Percentiles rank a stretch among this genome's conserved stretches.
These are phyloP conservation scores for Lonicera japonica DNA, from an alignment of 129 eudicot species.

Conservation along the genomic window DNA sequence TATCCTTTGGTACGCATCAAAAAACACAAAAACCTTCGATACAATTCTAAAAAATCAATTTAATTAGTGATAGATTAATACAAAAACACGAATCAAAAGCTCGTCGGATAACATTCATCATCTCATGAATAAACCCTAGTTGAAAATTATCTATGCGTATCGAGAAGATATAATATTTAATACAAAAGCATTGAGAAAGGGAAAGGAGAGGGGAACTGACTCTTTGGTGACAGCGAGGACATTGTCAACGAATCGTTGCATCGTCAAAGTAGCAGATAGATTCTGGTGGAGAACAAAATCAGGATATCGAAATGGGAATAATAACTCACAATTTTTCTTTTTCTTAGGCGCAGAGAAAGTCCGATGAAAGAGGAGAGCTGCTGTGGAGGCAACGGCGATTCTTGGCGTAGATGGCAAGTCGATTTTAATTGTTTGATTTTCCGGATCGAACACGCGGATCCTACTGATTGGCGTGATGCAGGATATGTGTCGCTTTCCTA, in stretches of 20 bases:
- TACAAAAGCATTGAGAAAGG: background rate
- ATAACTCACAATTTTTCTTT: slow-evolving; percentile 3
- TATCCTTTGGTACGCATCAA: background rate
- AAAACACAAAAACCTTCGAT: background rate
- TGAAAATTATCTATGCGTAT: too few relatives aligned
- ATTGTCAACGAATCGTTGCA: slow-evolving; percentile 80
- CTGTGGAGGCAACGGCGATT: slow-evolving; percentile 25
- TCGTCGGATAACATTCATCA: background rate
- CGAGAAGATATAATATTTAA: background rate
- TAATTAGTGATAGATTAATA: too few relatives aligned
- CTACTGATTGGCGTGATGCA: background rate
- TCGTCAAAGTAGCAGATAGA: slow-evolving; percentile 12
- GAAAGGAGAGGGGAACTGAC: slow-evolving; percentile 28
- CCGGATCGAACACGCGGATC: background rate
- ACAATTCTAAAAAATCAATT: background rate
- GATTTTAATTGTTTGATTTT: background rate
- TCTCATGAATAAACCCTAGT: background rate
- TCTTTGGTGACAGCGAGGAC: slow-evolving; percentile 79
- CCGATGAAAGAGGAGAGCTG: slow-evolving; percentile 7
- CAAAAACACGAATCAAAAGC: background rate
- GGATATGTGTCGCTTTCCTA: background rate
- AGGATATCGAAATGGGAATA: slow-evolving; percentile 17
- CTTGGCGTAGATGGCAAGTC: slow-evolving; percentile 12
- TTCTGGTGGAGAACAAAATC: slow-evolving; percentile 1
- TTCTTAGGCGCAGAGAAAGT: slow-evolving; percentile 17